Evolutionary conservation across 164 flowering plant species (phyloP).

Genomic region (Stephania japonica): DNA sequence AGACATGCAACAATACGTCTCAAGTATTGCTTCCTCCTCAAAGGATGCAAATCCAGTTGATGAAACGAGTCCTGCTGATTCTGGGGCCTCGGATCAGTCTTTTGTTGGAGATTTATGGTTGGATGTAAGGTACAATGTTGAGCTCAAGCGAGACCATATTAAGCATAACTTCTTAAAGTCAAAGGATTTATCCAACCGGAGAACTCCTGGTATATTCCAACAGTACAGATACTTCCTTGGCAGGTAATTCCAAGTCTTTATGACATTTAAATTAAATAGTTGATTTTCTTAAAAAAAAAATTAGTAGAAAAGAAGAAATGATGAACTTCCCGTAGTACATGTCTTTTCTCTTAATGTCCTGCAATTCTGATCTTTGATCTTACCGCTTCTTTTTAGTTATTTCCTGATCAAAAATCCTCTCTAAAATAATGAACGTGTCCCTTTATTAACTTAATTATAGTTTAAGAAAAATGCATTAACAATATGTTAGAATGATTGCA

Average conservation of each 20-base stretch:
- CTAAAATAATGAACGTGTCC: no score
- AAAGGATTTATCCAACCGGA: constrained; percentile 64
- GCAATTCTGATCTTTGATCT: no score
- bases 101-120: constrained; percentile 83
- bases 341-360: background rate
- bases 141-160: constrained; percentile 47
- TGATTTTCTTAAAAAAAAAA: background rate
- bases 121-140: constrained; percentile 56
- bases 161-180: constrained; percentile 42
- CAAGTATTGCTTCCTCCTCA: constrained; percentile 37
- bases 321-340: background rate
- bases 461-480: no score
- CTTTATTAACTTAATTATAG: no score
- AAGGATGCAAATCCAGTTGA: constrained; percentile 26
- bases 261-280: background rate
- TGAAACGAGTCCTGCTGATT: constrained; percentile 23
- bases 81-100: constrained; percentile 39
- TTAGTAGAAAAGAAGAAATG: background rate
- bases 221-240: constrained; percentile 87
- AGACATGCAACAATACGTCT: constrained; percentile 58
- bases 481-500: no score
- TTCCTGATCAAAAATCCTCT: no score
- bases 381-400: no score
- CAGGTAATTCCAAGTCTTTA: constrained; percentile 38
- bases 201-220: constrained; percentile 47